These are phyloP conservation scores for Globisporangium emineosum DNA, from an alignment of 352 stramenopile genomes.

Conservation along the genomic window DNA sequence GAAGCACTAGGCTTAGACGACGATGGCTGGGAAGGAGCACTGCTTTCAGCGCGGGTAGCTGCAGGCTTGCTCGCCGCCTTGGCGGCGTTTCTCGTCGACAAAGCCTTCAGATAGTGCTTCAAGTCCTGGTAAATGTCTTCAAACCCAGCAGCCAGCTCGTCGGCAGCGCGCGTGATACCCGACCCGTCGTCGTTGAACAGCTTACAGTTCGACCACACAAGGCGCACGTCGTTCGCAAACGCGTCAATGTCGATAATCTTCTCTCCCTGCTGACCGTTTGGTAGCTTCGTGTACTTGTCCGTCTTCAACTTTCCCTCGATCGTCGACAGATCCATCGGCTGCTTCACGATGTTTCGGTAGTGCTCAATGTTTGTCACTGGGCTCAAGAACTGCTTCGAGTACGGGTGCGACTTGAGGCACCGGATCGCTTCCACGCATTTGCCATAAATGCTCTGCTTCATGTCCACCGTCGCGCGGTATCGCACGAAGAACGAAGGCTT, in stretches of 20 bases:
- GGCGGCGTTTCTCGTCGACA: not conserved
- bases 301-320: conserved; percentile 64
- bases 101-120: conserved; percentile 24
- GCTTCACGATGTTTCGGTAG: conserved; percentile 73
- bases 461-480: conserved; percentile 42
- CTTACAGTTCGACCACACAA: conserved; percentile 84
- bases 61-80: conserved; percentile 4
- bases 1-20: not conserved
- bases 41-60: not conserved
- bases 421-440: conserved; percentile 71
- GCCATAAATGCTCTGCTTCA: conserved; percentile 46
- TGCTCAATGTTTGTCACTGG: conserved; percentile 75
- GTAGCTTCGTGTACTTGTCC: conserved; percentile 45
- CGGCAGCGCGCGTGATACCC: conserved; percentile 68
- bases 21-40: not conserved
- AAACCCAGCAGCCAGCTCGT: conserved; percentile 63
- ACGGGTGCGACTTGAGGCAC: conserved; percentile 72
- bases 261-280: conserved; percentile 17
- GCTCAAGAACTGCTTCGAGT: conserved; percentile 71
- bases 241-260: conserved; percentile 45
- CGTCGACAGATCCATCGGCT: conserved; percentile 79
- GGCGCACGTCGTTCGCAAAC: conserved; percentile 74
- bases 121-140: conserved; percentile 55
- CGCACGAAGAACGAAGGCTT: conserved; percentile 67
- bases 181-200: conserved; percentile 84